A percentile compares a stretch with the other conserved stretches of the same genome.
Evolutionary conservation across 2,329 filamentous ascomycete species (phyloP).

Genomic region (Penicillium decumbens): DNA sequence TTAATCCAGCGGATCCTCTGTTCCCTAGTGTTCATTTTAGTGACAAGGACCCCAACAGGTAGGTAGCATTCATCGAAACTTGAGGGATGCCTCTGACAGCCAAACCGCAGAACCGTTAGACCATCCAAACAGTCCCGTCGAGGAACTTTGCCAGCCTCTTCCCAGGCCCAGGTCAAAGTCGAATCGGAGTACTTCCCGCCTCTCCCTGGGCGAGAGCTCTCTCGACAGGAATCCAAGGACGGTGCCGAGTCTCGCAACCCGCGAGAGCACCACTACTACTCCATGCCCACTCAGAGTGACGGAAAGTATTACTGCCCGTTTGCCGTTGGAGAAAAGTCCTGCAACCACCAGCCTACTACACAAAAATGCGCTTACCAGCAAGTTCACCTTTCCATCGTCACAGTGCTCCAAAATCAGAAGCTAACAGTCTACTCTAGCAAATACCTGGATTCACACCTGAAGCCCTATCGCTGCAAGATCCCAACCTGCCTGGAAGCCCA

Average conservation of each 20-base stretch:
- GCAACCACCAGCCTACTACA: slow-evolving; percentile 88
- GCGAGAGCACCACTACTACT: slow-evolving; percentile 42
- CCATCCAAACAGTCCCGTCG: slow-evolving; percentile 38
- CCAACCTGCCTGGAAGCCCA: slow-evolving; percentile 75
- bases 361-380: slow-evolving; percentile 99
- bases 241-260: slow-evolving; percentile 36
- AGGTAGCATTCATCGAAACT: slow-evolving; percentile 14
- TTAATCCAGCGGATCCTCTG: slow-evolving; percentile 38
- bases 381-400: slow-evolving; percentile 39
- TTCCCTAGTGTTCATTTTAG: slow-evolving; percentile 40
- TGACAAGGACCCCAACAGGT: slow-evolving; percentile 42
- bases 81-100: slow-evolving; percentile 1
- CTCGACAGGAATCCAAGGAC: slow-evolving; percentile 38
- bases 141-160: slow-evolving; percentile 31
- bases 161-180: slow-evolving; percentile 33
- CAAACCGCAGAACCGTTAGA: slow-evolving; percentile 36
- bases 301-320: slow-evolving; percentile 93
- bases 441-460: slow-evolving; percentile 93
- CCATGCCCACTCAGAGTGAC: slow-evolving; percentile 51
- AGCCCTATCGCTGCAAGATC: slow-evolving; percentile 92
- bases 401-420: not conserved
- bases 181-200: slow-evolving; percentile 38
- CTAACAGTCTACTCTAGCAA: slow-evolving; percentile 58
- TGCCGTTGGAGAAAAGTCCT: slow-evolving; percentile 62
- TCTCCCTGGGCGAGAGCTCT: slow-evolving; percentile 32